Conservation (phyloP, 1,139 yeast genomes). For the Debaryomycetaceae sp. region DNA sequence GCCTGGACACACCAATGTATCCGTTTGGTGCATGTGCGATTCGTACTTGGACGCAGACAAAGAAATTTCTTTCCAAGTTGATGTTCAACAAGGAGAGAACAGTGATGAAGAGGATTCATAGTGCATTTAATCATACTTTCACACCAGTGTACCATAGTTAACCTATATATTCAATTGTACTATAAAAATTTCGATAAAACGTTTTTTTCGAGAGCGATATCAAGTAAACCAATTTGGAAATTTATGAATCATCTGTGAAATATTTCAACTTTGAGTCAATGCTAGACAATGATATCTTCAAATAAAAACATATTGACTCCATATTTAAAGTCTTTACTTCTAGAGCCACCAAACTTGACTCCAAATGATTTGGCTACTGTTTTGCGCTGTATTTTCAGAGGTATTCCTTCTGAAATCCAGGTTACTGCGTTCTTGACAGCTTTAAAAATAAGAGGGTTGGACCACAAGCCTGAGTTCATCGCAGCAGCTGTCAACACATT, state of each 20-base stretch:
- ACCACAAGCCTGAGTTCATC: conserved; percentile 74
- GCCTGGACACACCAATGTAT: conserved; percentile 58
- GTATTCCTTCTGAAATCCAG: conserved; percentile 65
- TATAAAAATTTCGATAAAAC: no score
- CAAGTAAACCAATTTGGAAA: background rate
- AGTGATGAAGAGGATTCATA: conserved; percentile 7
- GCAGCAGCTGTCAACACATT: conserved; percentile 82
- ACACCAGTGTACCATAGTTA: no score
- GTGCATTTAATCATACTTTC: no score
- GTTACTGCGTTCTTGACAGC: conserved; percentile 78
- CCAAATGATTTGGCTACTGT: conserved; percentile 62
- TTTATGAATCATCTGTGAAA: background rate
- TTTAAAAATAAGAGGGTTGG: conserved; percentile 70
- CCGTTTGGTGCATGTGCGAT: conserved; percentile 87
- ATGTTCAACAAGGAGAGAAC: conserved; percentile 23
- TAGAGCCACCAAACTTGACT: conserved; percentile 56
- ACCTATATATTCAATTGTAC: no score
- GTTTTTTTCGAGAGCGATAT: no score
- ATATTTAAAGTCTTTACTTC: conserved; percentile 58
- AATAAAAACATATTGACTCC: conserved; percentile 48
- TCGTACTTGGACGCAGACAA: conserved; percentile 89
- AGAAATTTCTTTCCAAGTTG: conserved; percentile 56
- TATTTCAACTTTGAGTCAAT: background rate
- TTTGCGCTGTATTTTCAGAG: conserved; percentile 56
- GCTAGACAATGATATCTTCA: conserved; percentile 7